Evolutionary conservation across 352 stramenopile genomes (phyloP), one percentile per base, ranked within the genome.

Genomic region (Phytophthora europaea): DNA sequence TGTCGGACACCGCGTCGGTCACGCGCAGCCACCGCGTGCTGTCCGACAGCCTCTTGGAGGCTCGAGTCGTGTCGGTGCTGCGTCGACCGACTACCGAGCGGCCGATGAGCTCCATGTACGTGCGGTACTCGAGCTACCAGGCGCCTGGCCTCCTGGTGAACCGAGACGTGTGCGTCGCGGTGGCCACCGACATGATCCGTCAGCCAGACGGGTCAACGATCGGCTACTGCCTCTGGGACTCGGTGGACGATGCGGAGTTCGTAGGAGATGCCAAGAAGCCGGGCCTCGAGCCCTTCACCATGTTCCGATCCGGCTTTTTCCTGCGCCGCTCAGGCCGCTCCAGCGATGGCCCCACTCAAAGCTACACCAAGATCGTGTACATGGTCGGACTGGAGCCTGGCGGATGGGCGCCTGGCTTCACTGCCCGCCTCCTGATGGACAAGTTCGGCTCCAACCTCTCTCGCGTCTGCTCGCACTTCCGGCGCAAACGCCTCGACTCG

Each of bases 141-240:
- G 67, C 72, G 4, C 80, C 82, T 4, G 70, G 72, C 3, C 61
- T 81, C 23, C 73, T 88, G 65, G 50, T 61, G 23, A 84, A 88
- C 45, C 82, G 71, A 59, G 77, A 82, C 34, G 54, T 82, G 47
- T 81, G 75, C 45, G 33, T 80, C 23, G 66, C 74, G 15, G 63
- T 80, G 22, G 76, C 80, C 23, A 86, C 79, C 2, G 75, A 86
- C 10, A 60, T 79, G 40, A 74, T 84, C 47, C 65, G 22, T 6
- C 72, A 82, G 56, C 52, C 78, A 33, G 68, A 87, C 45, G 78
- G 80, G 18, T 83, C 82, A 1, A 86, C 76, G 0, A 81, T 89
- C 45, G 84, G 80, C 57, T 91, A 89, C 60, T 89, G 84, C 60
- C 74, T 91, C 13, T 89, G 82, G 84, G 80, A 91, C 60, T 89